Evolutionary conservation across 768 basidiomycete genomes (phyloP).

Genomic region (Paxillus rubicundulus): DNA sequence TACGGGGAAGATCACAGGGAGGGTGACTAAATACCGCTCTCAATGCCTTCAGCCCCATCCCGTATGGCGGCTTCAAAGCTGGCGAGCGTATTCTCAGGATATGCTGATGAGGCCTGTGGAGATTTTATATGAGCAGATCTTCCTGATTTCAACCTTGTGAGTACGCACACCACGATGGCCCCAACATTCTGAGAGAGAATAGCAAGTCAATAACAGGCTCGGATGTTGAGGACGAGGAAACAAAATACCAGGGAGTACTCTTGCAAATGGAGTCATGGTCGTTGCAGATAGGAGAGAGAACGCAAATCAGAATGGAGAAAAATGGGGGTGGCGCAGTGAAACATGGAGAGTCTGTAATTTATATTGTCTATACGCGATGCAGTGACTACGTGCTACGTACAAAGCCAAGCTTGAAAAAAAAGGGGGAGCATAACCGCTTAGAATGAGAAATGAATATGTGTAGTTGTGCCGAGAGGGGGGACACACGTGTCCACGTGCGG

Average conservation of each 20-base stretch:
- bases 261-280: constrained; percentile 19
- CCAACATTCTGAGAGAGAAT: constrained; percentile 63
- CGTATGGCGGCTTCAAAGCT: constrained; percentile 94
- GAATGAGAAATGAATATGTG: neutral
- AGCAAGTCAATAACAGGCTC: neutral
- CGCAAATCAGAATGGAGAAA: neutral
- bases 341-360: neutral
- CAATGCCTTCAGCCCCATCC: constrained; percentile 95
- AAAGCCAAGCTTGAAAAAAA: no score
- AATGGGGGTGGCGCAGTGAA: neutral
- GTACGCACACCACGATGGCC: constrained; percentile 63
- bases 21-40: constrained; percentile 78
- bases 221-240: neutral
- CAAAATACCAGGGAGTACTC: constrained; percentile 28
- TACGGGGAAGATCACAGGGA: constrained; percentile 42
- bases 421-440: neutral
- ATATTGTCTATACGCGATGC: constrained; percentile 24
- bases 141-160: constrained; percentile 33
- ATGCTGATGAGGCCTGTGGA: constrained; percentile 77
- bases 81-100: constrained; percentile 92
- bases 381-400: neutral
- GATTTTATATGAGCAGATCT: constrained; percentile 12
- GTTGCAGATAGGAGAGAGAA: constrained; percentile 1
- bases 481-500: constrained; percentile 12
- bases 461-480: neutral